Evolutionary conservation across 1,284 basidiomycete species (phyloP).

Genomic region (Trichosporon sp.): DNA sequence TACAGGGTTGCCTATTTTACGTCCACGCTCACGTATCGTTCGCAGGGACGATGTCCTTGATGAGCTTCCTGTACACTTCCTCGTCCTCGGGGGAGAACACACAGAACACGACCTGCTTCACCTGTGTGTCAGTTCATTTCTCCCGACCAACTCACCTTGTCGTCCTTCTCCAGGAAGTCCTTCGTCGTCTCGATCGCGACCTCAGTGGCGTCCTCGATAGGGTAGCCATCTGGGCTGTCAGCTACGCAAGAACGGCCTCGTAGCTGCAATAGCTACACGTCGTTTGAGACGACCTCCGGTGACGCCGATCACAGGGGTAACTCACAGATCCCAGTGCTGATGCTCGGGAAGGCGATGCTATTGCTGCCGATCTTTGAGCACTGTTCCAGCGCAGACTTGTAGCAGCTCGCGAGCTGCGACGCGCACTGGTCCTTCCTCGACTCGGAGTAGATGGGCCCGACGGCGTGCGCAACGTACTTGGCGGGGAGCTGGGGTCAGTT

Average conservation of each 20-base stretch:
- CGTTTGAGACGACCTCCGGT: no score
- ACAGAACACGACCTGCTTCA: constrained; percentile 52
- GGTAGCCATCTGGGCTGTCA: constrained; percentile 51
- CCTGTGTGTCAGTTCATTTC: constrained; percentile 32
- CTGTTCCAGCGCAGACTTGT: constrained; percentile 66
- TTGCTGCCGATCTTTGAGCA: constrained; percentile 66
- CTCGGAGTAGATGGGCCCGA: constrained; percentile 75
- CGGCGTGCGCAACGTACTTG: constrained; percentile 81
- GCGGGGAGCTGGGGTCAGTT: constrained; percentile 57
- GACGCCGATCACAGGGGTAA: constrained; percentile 19
- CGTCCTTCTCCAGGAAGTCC: constrained; percentile 42
- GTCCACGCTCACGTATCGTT: neutral
- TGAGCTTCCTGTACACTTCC: constrained; percentile 41
- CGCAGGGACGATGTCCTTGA: neutral
- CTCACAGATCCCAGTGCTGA: constrained; percentile 53
- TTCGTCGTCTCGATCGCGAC: constrained; percentile 50
- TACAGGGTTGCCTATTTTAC: neutral
- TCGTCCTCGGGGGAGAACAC: constrained; percentile 51
- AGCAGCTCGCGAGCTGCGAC: constrained; percentile 70
- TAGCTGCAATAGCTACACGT: neutral
- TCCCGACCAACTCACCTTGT: constrained; percentile 34
- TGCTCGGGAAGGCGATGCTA: constrained; percentile 63
- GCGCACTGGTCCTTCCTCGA: constrained; percentile 60
- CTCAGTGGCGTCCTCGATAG: constrained; percentile 51
- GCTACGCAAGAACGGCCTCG: neutral